A percentile compares a stretch with the other conserved stretches of the same genome.
Conservation (phyloP, 2,329 filamentous ascomycete genomes). For the Ciborinia camelliae region DNA sequence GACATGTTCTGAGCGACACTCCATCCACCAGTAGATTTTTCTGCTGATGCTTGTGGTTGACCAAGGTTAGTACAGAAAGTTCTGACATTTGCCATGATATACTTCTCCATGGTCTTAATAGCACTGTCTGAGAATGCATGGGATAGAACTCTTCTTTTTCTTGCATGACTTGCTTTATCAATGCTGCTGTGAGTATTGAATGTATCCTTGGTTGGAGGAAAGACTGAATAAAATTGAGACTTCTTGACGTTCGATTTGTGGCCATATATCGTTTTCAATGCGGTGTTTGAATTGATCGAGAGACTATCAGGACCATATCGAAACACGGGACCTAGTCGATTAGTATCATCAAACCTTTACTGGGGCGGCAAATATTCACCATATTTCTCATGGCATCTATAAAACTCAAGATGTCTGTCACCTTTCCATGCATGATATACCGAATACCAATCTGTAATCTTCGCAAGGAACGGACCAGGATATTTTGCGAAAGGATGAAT, state of each 20-base stretch:
- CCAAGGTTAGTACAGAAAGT: constrained; percentile 59
- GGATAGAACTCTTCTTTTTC: constrained; percentile 61
- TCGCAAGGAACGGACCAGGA: constrained; percentile 39
- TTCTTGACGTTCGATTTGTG: constrained; percentile 63
- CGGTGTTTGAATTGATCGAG: constrained; percentile 70
- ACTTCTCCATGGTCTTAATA: constrained; percentile 36
- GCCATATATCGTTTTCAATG: constrained; percentile 64
- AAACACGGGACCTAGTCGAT: constrained; percentile 54
- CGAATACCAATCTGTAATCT: constrained; percentile 36
- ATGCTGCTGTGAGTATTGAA: constrained; percentile 72
- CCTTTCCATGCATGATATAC: constrained; percentile 40
- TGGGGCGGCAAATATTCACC: constrained; percentile 27
- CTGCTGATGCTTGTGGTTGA: constrained; percentile 39
- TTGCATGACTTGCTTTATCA: constrained; percentile 64
- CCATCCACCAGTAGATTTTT: constrained; percentile 44
- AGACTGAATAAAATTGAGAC: constrained; percentile 70
- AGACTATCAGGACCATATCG: constrained; percentile 75
- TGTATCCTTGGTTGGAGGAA: constrained; percentile 60
- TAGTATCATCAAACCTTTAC: background rate
- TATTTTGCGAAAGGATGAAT: constrained; percentile 40
- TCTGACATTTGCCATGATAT: constrained; percentile 39
- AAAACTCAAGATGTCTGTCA: constrained; percentile 40
- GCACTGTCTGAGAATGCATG: constrained; percentile 55
- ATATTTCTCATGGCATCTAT: constrained; percentile 39
- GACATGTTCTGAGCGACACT: constrained; percentile 58